Evolutionary conservation across 176 grass and related monocot species (phyloP).

Genomic region (Lolium multiflorum): DNA sequence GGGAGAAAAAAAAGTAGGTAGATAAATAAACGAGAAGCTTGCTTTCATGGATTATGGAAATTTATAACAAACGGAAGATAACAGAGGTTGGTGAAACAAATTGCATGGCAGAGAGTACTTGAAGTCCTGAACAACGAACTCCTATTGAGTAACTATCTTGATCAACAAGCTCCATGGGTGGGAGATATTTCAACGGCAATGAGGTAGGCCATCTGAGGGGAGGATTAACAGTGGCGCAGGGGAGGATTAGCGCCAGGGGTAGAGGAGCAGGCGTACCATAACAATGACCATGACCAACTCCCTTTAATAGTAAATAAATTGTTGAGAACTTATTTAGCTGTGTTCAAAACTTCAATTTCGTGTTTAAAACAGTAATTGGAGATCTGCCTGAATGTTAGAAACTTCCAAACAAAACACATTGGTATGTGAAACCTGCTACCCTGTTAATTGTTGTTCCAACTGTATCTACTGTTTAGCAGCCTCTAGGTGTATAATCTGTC

Average conservation of each 20-base stretch:
- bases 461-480: too few species aligned
- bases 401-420: neutral
- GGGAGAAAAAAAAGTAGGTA: too few species aligned
- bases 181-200: neutral
- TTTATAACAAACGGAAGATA: too few species aligned
- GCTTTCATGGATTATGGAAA: too few species aligned
- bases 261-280: neutral
- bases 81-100: too few species aligned
- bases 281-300: neutral
- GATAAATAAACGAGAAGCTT: too few species aligned
- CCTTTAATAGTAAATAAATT: neutral
- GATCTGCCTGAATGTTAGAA: neutral
- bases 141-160: neutral
- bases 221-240: neutral
- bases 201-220: neutral
- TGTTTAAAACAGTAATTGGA: neutral
- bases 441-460: neutral
- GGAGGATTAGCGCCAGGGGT: neutral
- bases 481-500: constrained; percentile 19
- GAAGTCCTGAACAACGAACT: too few species aligned
- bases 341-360: neutral
- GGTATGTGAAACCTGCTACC: neutral
- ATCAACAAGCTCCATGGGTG: neutral
- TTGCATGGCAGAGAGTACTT: too few species aligned
- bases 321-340: neutral